A percentile compares a stretch with the other conserved stretches of the same genome.
Evolutionary conservation across 2,329 filamentous ascomycete species (phyloP).

Genomic region (Penicillium sp.): DNA sequence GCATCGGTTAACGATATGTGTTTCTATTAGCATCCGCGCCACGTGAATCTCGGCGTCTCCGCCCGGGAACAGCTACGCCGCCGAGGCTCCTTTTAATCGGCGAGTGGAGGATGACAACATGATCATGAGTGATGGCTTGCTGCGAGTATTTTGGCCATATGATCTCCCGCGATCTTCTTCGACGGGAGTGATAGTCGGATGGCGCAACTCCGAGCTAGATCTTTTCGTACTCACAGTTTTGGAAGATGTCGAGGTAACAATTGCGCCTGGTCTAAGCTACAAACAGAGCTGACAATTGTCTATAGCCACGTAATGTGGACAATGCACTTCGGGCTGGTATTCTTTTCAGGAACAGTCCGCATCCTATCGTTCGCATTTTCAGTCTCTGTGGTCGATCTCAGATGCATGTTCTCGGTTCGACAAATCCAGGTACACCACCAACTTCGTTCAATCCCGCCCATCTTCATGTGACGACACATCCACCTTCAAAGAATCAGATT

Average conservation of each 20-base stretch:
- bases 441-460: conserved; percentile 65
- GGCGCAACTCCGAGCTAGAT: conserved; percentile 89
- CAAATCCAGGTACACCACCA: conserved; percentile 62
- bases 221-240: conserved; percentile 86
- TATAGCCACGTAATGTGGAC: conserved; percentile 74
- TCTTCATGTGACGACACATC: conserved; percentile 61
- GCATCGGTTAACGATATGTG: conserved; percentile 5
- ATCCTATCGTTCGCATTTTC: conserved; percentile 77
- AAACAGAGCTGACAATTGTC: conserved; percentile 1
- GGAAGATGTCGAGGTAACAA: conserved; percentile 78
- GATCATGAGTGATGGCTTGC: conserved; percentile 74
- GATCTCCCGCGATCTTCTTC: conserved; percentile 71
- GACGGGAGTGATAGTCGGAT: conserved; percentile 88
- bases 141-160: conserved; percentile 98
- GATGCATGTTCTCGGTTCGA: conserved; percentile 81
- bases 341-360: conserved; percentile 77
- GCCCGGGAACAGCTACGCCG: conserved; percentile 93
- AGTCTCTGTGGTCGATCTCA: conserved; percentile 78
- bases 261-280: neutral
- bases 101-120: conserved; percentile 56
- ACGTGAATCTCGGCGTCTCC: conserved; percentile 76
- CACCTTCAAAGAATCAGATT: conserved; percentile 46
- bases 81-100: conserved; percentile 81
- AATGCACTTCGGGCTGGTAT: conserved; percentile 81
- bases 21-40: conserved; percentile 72